Conservation (phyloP, 345 rosid species). For the Citrus inodora region DNA sequence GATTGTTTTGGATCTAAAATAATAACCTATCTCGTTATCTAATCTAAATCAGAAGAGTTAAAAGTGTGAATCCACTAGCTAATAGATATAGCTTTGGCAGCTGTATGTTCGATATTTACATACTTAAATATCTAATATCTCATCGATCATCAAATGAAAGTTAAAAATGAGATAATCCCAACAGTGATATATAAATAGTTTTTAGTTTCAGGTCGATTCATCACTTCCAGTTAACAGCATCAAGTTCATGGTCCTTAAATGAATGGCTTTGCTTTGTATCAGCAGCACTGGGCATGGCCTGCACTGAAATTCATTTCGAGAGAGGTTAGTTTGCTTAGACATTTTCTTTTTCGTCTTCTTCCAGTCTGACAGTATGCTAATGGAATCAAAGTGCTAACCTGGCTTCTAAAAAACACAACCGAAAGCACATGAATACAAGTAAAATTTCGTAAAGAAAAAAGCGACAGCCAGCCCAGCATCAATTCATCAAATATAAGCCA, state of each 20-base stretch:
- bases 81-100: background rate
- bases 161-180: background rate
- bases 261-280: background rate
- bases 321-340: background rate
- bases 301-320: background rate
- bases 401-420: background rate
- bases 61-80: background rate
- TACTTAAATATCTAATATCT: background rate
- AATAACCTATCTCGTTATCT: background rate
- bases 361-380: background rate
- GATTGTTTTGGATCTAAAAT: background rate
- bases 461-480: background rate
- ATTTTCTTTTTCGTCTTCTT: no score
- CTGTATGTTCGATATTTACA: background rate
- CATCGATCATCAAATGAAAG: background rate
- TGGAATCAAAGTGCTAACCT: background rate
- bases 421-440: background rate
- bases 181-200: background rate
- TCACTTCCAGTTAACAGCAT: background rate
- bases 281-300: background rate
- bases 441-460: background rate
- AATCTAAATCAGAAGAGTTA: background rate
- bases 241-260: background rate
- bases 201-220: no score
- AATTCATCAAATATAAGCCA: background rate